Percentiles rank a stretch among this genome's conserved stretches.
phyloP scores from a whole-genome alignment of 495 filamentous ascomycete species.

The Podospora pseudopauciseta region DNA sequence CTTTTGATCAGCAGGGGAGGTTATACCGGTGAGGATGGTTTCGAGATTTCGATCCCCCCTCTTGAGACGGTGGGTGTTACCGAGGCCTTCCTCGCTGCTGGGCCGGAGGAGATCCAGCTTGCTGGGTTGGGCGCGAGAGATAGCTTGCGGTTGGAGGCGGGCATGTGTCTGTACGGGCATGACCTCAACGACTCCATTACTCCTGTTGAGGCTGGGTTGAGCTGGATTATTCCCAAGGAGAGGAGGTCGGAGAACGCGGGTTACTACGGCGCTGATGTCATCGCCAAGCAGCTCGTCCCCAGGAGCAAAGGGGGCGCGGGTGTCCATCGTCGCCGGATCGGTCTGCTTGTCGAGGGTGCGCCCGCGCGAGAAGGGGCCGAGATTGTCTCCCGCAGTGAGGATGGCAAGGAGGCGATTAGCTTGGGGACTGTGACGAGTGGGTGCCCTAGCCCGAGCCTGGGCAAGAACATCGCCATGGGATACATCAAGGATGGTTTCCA shows the following conservation, averaged over 20 bases:
- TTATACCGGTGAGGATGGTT: constrained; percentile 97
- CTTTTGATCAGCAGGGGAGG: constrained; percentile 82
- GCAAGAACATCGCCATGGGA: constrained; percentile 92
- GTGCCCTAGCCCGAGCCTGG: constrained; percentile 79
- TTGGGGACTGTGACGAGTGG: constrained; percentile 78
- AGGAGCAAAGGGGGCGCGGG: constrained; percentile 61
- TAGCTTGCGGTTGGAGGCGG: constrained; percentile 87
- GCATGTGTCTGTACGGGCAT: constrained; percentile 98
- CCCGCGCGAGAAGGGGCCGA: constrained; percentile 87
- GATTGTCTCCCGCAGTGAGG: constrained; percentile 54
- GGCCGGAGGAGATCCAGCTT: constrained; percentile 62
- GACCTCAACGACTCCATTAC: constrained; percentile 88
- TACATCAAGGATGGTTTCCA: constrained; percentile 81
- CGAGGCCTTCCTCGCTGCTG: constrained; percentile 61
- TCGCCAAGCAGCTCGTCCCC: constrained; percentile 67
- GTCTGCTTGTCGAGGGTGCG: constrained; percentile 77
- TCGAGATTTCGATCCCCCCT: constrained; percentile 83
- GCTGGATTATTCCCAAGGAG: constrained; percentile 80
- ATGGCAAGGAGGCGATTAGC: constrained; percentile 44
- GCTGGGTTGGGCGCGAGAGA: constrained; percentile 90
- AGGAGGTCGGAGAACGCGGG: constrained; percentile 57
- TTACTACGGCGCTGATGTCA: constrained; percentile 72
- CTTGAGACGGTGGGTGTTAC: constrained; percentile 51
- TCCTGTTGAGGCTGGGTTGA: constrained; percentile 76
- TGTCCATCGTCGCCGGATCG: constrained; percentile 72